Percentiles rank a stretch among this genome's conserved stretches.
These are phyloP conservation scores for Lactifluus volemus DNA, from an alignment of 768 basidiomycete species.

Conservation along the genomic window DNA sequence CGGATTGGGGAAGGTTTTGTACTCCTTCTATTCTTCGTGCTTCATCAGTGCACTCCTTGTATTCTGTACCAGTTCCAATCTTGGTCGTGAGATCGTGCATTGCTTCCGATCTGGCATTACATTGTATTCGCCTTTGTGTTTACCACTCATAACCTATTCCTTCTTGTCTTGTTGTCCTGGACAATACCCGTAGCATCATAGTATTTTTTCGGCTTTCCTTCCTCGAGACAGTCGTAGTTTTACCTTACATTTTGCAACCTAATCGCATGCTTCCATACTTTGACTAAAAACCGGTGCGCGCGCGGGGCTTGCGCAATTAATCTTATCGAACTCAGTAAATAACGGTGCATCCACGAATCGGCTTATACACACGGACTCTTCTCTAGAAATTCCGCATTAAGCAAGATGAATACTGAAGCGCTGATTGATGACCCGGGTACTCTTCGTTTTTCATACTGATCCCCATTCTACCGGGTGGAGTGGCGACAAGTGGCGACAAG, in stretches of 20 bases:
- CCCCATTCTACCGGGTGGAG: too few species aligned
- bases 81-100: constrained; percentile 1
- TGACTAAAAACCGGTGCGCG: neutral
- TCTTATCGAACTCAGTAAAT: neutral
- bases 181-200: neutral
- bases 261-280: neutral
- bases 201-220: neutral
- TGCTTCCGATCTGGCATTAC: neutral
- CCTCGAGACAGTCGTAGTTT: neutral
- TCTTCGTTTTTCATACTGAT: too few species aligned
- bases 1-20: constrained; percentile 2
- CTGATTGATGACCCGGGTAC: too few species aligned
- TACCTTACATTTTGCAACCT: constrained; percentile 2
- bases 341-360: neutral
- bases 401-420: too few species aligned
- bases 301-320: neutral
- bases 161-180: neutral
- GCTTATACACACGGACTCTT: too few species aligned
- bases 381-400: too few species aligned
- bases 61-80: neutral
- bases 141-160: neutral
- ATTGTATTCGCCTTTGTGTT: constrained; percentile 3
- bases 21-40: neutral
- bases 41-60: constrained; percentile 3
- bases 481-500: too few species aligned